Evolutionary conservation across 164 flowering plant species (phyloP).

Genomic region (Vitis vinifera): DNA sequence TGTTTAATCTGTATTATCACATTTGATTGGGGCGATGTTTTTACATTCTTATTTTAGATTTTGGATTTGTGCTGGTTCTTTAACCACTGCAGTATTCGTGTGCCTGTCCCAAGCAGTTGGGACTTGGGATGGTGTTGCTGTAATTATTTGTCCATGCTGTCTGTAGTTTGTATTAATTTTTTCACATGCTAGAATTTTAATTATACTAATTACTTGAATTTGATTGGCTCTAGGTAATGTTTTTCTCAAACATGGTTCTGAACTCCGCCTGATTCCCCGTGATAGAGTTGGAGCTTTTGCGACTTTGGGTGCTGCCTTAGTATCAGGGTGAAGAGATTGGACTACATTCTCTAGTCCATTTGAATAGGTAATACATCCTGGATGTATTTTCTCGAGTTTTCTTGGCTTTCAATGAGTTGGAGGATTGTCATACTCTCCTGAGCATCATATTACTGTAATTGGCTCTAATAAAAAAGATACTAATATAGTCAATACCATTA

Average conservation of each 20-base stretch:
- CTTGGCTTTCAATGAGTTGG: not conserved
- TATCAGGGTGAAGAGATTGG: not conserved
- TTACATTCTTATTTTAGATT: too few relatives aligned
- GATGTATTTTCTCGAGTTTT: not conserved
- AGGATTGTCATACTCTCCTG: not conserved
- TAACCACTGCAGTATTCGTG: too few relatives aligned
- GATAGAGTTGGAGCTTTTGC: conserved; percentile 79
- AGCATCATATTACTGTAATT: not conserved
- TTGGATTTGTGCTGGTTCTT: too few relatives aligned
- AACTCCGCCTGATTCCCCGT: conserved; percentile 93
- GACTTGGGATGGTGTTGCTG: too few relatives aligned
- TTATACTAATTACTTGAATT: too few relatives aligned
- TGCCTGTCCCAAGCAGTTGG: too few relatives aligned
- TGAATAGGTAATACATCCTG: not conserved
- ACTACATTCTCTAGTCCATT: not conserved
- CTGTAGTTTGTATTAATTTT: too few relatives aligned
- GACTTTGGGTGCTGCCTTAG: not conserved
- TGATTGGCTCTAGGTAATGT: conserved; percentile 66
- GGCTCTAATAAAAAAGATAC: not conserved
- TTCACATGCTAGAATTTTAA: too few relatives aligned
- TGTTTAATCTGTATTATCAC: too few relatives aligned
- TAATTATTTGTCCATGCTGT: too few relatives aligned
- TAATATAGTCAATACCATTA: not conserved
- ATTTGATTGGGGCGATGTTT: too few relatives aligned
- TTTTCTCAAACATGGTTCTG: conserved; percentile 95